These are phyloP conservation scores for Mariannaea elegans DNA, from an alignment of 2,329 filamentous ascomycete species.

Conservation along the genomic window DNA sequence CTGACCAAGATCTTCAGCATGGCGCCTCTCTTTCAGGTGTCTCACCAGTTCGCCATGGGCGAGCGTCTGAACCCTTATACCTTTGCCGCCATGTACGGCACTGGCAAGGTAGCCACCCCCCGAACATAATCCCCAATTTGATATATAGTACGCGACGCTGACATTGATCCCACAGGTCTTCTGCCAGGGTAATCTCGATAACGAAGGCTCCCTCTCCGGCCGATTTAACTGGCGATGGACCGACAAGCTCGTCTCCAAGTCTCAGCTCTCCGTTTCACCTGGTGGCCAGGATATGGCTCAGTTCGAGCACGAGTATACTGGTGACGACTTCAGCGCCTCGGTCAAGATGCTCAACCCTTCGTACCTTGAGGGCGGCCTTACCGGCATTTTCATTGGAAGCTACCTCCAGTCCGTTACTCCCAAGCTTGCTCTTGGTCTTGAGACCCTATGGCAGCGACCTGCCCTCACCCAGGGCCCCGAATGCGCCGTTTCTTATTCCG, in stretches of 20 bases:
- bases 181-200: slow-evolving; percentile 94
- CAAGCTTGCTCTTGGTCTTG: slow-evolving; percentile 85
- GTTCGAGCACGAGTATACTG: slow-evolving; percentile 94
- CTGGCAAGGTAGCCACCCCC: slow-evolving; percentile 73
- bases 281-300: slow-evolving; percentile 88
- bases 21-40: slow-evolving; percentile 93
- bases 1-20: slow-evolving; percentile 97
- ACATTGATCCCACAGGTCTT: slow-evolving; percentile 73
- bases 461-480: slow-evolving; percentile 89
- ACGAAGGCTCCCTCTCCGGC: slow-evolving; percentile 85
- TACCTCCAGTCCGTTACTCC: slow-evolving; percentile 95
- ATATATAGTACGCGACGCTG: slow-evolving; percentile 19
- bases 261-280: slow-evolving; percentile 84
- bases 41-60: slow-evolving; percentile 95
- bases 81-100: slow-evolving; percentile 93
- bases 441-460: slow-evolving; percentile 92
- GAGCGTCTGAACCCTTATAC: slow-evolving; percentile 94
- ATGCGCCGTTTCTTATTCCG: slow-evolving; percentile 87
- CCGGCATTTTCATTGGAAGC: slow-evolving; percentile 94
- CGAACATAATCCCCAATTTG: slow-evolving; percentile 2
- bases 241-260: slow-evolving; percentile 82
- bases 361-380: slow-evolving; percentile 87
- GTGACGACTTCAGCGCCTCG: slow-evolving; percentile 90
- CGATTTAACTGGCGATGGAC: slow-evolving; percentile 95
- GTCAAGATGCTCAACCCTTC: slow-evolving; percentile 98